Base-by-base conservation (phyloP, 106 monocot genomes). In the Apostasia ramifera region DNA sequence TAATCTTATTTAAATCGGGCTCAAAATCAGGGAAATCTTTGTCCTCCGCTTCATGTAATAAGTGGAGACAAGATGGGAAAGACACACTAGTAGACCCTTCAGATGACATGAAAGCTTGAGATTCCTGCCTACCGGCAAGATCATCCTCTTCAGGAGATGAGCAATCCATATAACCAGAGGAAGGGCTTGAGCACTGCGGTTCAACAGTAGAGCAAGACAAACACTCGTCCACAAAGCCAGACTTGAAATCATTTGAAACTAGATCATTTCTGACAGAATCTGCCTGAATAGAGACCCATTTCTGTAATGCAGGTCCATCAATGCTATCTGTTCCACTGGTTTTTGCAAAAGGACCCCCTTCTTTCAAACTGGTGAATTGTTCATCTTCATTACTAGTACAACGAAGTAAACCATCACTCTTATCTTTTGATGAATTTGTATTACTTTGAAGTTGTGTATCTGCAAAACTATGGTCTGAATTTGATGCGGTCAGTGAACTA, bases 1-100 rank as follows among this genome's bases (percentile, higher is more conserved):
- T 39, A 78, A 94, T 91, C 73, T 81, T 77, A 6, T 56, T 59
- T 61, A 88, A 64, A 78, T 86, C 85, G 63, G 74, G 76, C 12
- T 83, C 72, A 50, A 72, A 50, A 41, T 38, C 13, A 64, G 40
- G 39, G 60, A 62, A 37, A 39, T 57, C 14, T 41, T 71, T 40
- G 2, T 57, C 47, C 40, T 59, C 49, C 45, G 47, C 39, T 61
- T 52, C 63, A 41, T 37, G 40, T 43, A 40, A 64, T 8, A 63
- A 59, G 9, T 66, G 57, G 47, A 37, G 43, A 15, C 63, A 61
- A 43, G 47, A 59, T 14, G 51, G 51, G 57, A 40, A 8, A 65
- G 44, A 47, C 3, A n/a, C n/a, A n/a, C 40, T 63, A 45, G 12
- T 43, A 40, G 71, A 55, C 6, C 38, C 66, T 73, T 53, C 72